These are phyloP conservation scores for Arxiozyma bovina DNA, from an alignment of 1,139 yeast genomes.

Conservation along the genomic window DNA sequence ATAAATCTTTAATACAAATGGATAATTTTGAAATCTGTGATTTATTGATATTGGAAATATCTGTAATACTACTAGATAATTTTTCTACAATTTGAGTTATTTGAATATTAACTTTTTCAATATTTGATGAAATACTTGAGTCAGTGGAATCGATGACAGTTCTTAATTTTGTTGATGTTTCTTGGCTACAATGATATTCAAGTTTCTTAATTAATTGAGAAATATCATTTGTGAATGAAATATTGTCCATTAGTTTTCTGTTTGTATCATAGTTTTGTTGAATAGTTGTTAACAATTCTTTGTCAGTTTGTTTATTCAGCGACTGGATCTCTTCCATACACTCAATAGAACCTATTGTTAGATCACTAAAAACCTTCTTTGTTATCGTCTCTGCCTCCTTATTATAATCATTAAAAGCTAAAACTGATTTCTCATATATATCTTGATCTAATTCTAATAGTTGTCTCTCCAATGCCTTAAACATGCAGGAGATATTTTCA, in stretches of 20 bases:
- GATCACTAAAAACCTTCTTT: not conserved
- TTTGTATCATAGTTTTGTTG: not conserved
- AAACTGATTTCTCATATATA: slow-evolving; percentile 2
- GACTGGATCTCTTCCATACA: not conserved
- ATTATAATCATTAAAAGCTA: not conserved
- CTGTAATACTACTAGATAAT: not conserved
- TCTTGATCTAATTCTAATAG: slow-evolving; percentile 7
- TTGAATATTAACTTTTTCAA: not conserved
- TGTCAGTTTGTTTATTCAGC: not conserved
- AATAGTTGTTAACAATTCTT: not conserved
- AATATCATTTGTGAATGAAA: not conserved
- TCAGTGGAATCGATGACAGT: not conserved
- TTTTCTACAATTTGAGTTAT: not conserved
- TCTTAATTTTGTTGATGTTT: not conserved
- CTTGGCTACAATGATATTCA: not conserved
- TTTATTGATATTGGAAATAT: not conserved
- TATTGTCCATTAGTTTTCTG: not conserved
- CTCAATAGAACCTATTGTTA: slow-evolving; percentile 4
- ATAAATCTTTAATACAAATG: not conserved
- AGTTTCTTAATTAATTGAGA: not conserved
- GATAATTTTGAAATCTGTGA: not conserved
- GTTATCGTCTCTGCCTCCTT: not conserved
- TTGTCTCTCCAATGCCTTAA: slow-evolving; percentile 4
- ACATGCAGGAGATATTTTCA: not conserved
- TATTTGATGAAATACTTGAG: not conserved